These are phyloP conservation scores for Ganoderma meredithae DNA, from an alignment of 1,284 basidiomycete genomes.

Conservation along the genomic window DNA sequence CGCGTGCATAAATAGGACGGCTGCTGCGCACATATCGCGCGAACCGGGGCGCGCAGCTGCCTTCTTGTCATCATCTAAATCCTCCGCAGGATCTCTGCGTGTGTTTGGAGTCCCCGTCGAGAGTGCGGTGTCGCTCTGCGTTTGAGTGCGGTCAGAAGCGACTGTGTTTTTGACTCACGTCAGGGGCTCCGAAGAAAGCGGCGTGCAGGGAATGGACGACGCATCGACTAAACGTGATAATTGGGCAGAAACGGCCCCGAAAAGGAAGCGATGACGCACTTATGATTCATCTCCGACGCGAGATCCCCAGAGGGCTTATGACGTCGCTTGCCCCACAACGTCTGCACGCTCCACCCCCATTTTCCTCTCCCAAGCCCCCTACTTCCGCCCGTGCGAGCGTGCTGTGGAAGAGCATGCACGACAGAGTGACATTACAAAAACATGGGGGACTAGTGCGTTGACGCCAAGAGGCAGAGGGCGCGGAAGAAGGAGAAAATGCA, in stretches of 20 bases:
- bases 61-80: background rate
- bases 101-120: background rate
- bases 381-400: background rate
- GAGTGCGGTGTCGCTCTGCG: background rate
- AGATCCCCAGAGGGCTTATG: conserved; percentile 47
- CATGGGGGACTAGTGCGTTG: background rate
- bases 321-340: conserved; percentile 34
- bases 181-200: conserved; percentile 1
- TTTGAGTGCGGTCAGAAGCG: background rate
- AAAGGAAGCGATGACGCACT: conserved; percentile 42
- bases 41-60: background rate
- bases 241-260: conserved; percentile 6
- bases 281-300: conserved; percentile 53
- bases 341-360: conserved; percentile 26
- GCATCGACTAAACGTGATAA: background rate
- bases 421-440: background rate
- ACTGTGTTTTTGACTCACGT: conserved; percentile 6
- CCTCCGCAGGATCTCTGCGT: conserved; percentile 22
- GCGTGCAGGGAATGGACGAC: background rate
- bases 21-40: conserved; percentile 14
- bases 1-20: conserved; percentile 27
- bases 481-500: background rate
- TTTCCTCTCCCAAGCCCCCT: conserved; percentile 4
- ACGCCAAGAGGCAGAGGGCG: background rate
- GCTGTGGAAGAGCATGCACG: background rate